Evolutionary conservation across 305 asterid genomes (phyloP).

Genomic region (Euphrasia arctica): DNA sequence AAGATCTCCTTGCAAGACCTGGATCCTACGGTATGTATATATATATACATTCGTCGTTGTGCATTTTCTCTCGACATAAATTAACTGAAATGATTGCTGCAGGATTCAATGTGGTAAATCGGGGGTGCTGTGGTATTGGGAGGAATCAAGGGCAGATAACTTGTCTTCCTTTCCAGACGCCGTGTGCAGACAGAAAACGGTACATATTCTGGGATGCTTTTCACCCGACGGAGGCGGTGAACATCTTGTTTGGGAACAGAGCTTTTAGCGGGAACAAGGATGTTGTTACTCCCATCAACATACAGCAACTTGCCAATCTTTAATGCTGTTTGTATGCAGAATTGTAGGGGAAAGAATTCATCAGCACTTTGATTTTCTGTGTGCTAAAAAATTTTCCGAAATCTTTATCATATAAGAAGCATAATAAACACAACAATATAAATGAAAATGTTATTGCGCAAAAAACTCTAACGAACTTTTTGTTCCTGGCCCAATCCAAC

Average conservation of each 20-base stretch:
- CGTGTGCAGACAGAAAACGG: constrained; percentile 4
- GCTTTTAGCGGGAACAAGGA: constrained; percentile 53
- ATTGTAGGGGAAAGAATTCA: not conserved
- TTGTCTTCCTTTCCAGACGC: constrained; percentile 5
- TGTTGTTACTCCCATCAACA: constrained; percentile 58
- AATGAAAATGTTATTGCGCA: not conserved
- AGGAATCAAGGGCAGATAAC: constrained; percentile 8
- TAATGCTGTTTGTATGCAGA: constrained; percentile 17
- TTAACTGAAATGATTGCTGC: not conserved
- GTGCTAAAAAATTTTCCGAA: not conserved
- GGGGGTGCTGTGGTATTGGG: constrained; percentile 78
- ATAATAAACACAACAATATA: no score
- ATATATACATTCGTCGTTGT: not conserved
- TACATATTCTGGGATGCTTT: constrained; percentile 90
- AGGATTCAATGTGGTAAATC: constrained; percentile 63
- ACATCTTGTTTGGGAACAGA: constrained; percentile 57
- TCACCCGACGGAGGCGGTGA: constrained; percentile 86
- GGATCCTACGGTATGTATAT: constrained; percentile 36
- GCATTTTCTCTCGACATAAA: not conserved
- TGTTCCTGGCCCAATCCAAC: constrained; percentile 62
- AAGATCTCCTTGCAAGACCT: constrained; percentile 67
- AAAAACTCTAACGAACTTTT: constrained; percentile 38
- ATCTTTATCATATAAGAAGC: not conserved
- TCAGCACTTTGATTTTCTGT: not conserved
- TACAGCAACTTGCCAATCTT: constrained; percentile 61